Conservation (phyloP, 306 rosid species). For the Cucurbita pepo region DNA sequence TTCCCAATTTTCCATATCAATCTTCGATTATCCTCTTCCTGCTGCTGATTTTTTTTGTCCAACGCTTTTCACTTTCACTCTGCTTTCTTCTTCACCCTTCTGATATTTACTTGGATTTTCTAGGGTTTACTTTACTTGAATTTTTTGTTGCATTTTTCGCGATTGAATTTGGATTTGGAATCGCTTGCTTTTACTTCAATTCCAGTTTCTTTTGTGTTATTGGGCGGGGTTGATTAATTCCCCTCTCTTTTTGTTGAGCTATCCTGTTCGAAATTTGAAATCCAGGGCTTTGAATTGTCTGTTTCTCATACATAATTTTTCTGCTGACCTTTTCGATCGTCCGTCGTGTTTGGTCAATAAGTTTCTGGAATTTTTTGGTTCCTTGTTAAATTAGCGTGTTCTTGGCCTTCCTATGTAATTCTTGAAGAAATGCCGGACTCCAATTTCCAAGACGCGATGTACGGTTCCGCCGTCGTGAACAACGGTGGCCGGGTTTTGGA, state of each 20-base stretch:
- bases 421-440: conserved; percentile 16
- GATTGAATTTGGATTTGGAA: not conserved
- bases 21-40: not conserved
- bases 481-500: not conserved
- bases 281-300: not conserved
- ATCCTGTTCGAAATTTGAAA: not conserved
- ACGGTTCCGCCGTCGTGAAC: conserved; percentile 12
- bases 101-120: not conserved
- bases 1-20: not conserved
- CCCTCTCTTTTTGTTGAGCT: not conserved
- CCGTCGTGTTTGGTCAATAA: not conserved
- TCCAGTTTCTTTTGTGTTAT: not conserved
- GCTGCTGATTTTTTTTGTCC: not conserved
- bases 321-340: not conserved
- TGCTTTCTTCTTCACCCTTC: not conserved
- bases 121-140: not conserved
- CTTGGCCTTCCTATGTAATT: not conserved
- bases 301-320: not conserved
- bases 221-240: not conserved
- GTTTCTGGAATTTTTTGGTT: not conserved
- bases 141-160: not conserved
- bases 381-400: not conserved
- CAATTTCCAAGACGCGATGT: conserved; percentile 19
- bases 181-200: not conserved
- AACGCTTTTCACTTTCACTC: not conserved